A percentile compares a stretch with the other conserved stretches of the same genome.
Conservation (phyloP, 495 filamentous ascomycete species). For the Neurospora sp. region DNA sequence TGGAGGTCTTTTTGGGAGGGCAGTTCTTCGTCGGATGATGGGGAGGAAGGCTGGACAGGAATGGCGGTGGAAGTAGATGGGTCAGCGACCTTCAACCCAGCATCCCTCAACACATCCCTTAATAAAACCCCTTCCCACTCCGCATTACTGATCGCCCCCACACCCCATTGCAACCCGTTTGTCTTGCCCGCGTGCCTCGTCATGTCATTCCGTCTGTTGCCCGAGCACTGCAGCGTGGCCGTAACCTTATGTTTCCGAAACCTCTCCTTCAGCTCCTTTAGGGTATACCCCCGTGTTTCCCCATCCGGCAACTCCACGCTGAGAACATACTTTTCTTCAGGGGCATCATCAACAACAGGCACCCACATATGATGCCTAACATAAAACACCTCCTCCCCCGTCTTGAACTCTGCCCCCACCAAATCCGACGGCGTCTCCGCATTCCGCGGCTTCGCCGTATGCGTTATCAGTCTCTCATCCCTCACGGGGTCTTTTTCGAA, state of each 20-base stretch:
- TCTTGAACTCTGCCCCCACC: slow-evolving; percentile 37
- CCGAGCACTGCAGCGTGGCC: slow-evolving; percentile 49
- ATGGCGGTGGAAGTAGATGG: not conserved
- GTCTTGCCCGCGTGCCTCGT: slow-evolving; percentile 40
- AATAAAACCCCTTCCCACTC: slow-evolving; percentile 52
- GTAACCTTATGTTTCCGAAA: slow-evolving; percentile 48
- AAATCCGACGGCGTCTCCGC: slow-evolving; percentile 43
- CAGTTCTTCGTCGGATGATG: not conserved
- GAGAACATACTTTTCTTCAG: slow-evolving; percentile 27
- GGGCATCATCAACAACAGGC: slow-evolving; percentile 28
- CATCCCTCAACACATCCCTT: slow-evolving; percentile 47
- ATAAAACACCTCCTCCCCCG: slow-evolving; percentile 46
- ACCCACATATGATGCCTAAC: slow-evolving; percentile 56
- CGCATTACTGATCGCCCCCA: slow-evolving; percentile 49
- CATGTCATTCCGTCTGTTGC: slow-evolving; percentile 54
- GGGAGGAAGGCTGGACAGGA: not conserved
- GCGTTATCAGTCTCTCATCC: slow-evolving; percentile 35
- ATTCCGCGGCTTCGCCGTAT: slow-evolving; percentile 44
- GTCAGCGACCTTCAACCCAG: slow-evolving; percentile 25
- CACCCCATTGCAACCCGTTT: slow-evolving; percentile 50
- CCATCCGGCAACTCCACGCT: slow-evolving; percentile 47
- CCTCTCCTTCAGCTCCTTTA: slow-evolving; percentile 41
- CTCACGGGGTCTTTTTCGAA: slow-evolving; percentile 42
- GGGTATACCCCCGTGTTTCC: slow-evolving; percentile 35
- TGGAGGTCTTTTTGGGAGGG: slow-evolving; percentile 33